A percentile compares a stretch with the other conserved stretches of the same genome.
Conservation (phyloP, 305 asterid genomes). For the Coffea humblotiana region DNA sequence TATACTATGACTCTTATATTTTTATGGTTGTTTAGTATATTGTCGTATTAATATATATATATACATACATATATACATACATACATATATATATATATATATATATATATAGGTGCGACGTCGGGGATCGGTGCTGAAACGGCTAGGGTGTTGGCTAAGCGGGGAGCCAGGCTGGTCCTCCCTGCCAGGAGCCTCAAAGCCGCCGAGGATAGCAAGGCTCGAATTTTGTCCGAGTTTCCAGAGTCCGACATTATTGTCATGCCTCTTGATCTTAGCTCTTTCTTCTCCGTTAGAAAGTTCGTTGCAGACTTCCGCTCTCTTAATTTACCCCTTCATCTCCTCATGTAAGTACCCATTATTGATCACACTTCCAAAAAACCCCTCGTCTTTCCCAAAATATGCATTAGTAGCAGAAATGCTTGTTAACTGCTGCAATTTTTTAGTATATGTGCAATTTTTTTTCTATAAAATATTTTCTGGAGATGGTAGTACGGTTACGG, state of each 20-base stretch:
- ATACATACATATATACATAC: not conserved
- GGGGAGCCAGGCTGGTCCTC: conserved; percentile 74
- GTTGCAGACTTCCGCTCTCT: conserved; percentile 60
- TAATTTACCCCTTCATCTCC: conserved; percentile 78
- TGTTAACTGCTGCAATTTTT: too few relatives aligned
- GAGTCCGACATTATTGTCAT: conserved; percentile 61
- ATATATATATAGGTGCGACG: conserved; percentile 61
- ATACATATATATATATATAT: too few relatives aligned
- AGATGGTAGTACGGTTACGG: not conserved
- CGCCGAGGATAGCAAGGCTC: conserved; percentile 70
- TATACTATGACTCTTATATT: too few relatives aligned
- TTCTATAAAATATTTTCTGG: not conserved
- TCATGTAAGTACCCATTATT: conserved; percentile 48
- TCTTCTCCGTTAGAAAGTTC: conserved; percentile 64
- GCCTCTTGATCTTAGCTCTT: conserved; percentile 89
- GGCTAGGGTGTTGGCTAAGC: conserved; percentile 77
- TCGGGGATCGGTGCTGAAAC: conserved; percentile 97
- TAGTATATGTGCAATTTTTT: not conserved
- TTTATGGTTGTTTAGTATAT: too few relatives aligned
- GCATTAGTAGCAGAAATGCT: not conserved
- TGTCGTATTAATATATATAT: too few relatives aligned
- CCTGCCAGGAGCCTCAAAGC: conserved; percentile 79
- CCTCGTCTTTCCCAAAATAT: not conserved
- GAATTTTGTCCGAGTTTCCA: conserved; percentile 68
- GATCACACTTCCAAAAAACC: not conserved